Evolutionary conservation across 176 grass and related monocot species (phyloP), one percentile per base, ranked within the genome.

Genomic region (Typha latifolia): DNA sequence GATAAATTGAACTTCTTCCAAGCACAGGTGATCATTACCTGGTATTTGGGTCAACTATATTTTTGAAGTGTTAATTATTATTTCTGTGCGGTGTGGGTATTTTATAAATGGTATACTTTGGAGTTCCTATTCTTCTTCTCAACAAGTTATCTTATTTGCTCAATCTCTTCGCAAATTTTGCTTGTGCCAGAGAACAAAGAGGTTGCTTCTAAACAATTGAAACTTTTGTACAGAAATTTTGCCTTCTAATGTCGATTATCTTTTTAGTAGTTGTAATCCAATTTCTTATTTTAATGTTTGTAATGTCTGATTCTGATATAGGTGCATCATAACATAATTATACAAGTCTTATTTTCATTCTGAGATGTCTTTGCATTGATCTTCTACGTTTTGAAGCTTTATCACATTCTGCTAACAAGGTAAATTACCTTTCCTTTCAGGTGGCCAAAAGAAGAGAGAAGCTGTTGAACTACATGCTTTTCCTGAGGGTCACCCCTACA

Each of bases 401-500:
- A 64, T 48, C n/a, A 7, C 37, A 14, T 74, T 14, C 5, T 20
- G 26, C 8, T 59, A 11, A 59, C 5, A 0, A 4, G 37, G 16
- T 18, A 32, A 32, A 56, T 53, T 49, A 56, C 12, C 16, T 0
- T 68, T 47, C 67, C 48, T 52, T 87, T 73, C 68, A 99, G 94
- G 86, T 99, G 29, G 51, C 89, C 12, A 99, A 90, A 78, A 99
- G 94, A 89, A 87, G 86, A 85, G 75, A 90, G 13, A 99, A 93
- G 68, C 73, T 99, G 72, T 80, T 99, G 68, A 99, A 99, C 76
- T 99, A 99, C 79, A 99, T 99, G 62, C 79, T 93, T 70, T 99
- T 99, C 62, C 81, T 97, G 62, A 84, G 94, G 85, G 94, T 99
- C 27, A 99, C 94, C 27, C 94, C 94, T 26, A 90, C 89, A 66